Percentiles rank a stretch among this genome's conserved stretches.
phyloP scores from a whole-genome alignment of 306 rosid genomes.

The Quercus wislizeni region DNA sequence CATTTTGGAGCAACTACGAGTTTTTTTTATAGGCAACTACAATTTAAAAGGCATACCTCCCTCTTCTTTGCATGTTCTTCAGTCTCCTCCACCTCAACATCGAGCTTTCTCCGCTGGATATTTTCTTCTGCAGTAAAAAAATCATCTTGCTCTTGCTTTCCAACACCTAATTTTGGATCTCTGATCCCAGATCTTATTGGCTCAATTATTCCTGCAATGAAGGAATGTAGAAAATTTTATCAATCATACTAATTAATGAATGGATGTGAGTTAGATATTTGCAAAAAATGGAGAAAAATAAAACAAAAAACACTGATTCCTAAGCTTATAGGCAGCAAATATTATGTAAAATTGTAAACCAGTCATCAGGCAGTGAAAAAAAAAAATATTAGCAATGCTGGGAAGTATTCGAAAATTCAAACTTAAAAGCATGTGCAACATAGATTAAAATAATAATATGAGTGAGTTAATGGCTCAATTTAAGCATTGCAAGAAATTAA shows the following conservation, averaged over 20 bases:
- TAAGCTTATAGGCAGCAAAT: no score
- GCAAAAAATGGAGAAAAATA: no score
- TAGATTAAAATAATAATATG: background rate
- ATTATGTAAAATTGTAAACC: background rate
- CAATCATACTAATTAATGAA: no score
- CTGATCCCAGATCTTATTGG: slow-evolving; percentile 95
- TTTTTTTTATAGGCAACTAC: slow-evolving; percentile 5
- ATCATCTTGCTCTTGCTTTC: slow-evolving; percentile 94
- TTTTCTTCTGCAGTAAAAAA: slow-evolving; percentile 97
- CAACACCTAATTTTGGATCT: slow-evolving; percentile 88
- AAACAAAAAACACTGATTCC: no score
- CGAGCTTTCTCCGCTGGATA: slow-evolving; percentile 82
- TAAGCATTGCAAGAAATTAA: background rate
- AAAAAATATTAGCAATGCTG: background rate
- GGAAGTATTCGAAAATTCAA: background rate
- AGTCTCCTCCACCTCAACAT: slow-evolving; percentile 83
- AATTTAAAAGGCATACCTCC: slow-evolving; percentile 66
- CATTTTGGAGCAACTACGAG: slow-evolving; percentile 19
- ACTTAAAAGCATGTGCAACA: background rate
- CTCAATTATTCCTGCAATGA: slow-evolving; percentile 68
- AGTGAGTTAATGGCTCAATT: background rate
- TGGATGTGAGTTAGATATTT: no score
- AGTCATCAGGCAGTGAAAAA: background rate
- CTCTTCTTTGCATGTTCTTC: slow-evolving; percentile 83
- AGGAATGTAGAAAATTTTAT: no score